These are phyloP conservation scores for Blepharisma undulans DNA, from an alignment of 169 alveolate genomes.

Conservation along the genomic window DNA sequence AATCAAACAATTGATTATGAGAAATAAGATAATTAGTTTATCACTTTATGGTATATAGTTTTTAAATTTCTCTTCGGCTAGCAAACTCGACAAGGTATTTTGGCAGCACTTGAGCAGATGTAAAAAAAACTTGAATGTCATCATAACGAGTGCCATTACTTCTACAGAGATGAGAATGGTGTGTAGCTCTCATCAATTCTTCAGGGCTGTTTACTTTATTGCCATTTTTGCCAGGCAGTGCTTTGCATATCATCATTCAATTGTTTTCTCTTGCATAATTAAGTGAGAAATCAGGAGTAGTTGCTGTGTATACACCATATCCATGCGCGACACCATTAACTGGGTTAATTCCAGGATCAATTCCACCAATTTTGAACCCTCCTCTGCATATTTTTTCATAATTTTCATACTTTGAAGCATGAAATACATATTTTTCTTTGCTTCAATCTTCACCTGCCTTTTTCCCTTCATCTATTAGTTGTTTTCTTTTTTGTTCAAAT, in stretches of 20 bases:
- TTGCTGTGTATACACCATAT: neutral
- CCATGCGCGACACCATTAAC: conserved; percentile 11
- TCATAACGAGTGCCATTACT: neutral
- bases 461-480: neutral
- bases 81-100: neutral
- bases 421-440: neutral
- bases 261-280: neutral
- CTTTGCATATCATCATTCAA: conserved; percentile 21
- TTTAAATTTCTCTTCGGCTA: neutral
- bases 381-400: conserved; percentile 9
- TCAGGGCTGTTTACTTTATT: neutral
- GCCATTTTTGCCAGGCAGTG: neutral
- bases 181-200: neutral
- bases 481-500: neutral
- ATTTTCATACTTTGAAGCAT: neutral
- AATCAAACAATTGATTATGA: no score
- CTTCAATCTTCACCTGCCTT: neutral
- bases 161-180: neutral
- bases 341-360: neutral
- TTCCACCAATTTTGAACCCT: conserved; percentile 34
- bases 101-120: neutral
- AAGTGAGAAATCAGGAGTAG: neutral
- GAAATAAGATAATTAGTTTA: no score
- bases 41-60: no score
- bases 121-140: neutral